Conservation (phyloP, 805 yeast species). For the Maudiozyma pseudohumilis region DNA sequence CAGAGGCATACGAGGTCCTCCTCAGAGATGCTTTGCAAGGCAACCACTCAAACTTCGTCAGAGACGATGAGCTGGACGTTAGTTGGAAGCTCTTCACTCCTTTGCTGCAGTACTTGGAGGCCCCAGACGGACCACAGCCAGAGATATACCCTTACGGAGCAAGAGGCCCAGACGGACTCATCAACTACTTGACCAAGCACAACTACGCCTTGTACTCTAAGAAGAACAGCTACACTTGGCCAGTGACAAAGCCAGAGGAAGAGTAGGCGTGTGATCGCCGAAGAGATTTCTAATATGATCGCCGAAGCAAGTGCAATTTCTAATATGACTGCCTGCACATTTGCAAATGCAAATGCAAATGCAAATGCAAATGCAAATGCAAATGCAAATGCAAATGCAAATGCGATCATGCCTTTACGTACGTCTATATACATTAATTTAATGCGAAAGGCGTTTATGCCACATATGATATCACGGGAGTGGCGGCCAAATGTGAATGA, state of each 20-base stretch:
- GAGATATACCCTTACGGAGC: slow-evolving; percentile 75
- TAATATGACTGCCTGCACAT: too few species aligned
- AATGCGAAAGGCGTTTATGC: too few species aligned
- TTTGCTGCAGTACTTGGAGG: slow-evolving; percentile 68
- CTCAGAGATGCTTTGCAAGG: slow-evolving; percentile 84
- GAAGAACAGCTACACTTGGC: slow-evolving; percentile 78
- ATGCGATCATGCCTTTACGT: too few species aligned
- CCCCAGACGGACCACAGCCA: slow-evolving; percentile 57
- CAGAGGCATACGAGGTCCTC: slow-evolving; percentile 95
- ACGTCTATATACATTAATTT: too few species aligned
- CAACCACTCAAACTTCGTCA: slow-evolving; percentile 93
- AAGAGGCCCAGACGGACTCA: slow-evolving; percentile 70
- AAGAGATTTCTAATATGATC: too few species aligned
- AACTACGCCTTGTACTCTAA: slow-evolving; percentile 58
- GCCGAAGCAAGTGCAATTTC: not conserved
- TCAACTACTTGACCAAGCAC: slow-evolving; percentile 51
- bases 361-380: too few species aligned
- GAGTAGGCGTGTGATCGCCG: too few species aligned
- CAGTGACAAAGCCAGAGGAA: slow-evolving; percentile 49
- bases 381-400: too few species aligned
- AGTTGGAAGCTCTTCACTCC: slow-evolving; percentile 95
- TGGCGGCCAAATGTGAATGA: too few species aligned
- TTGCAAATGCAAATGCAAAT: too few species aligned
- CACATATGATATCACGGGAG: too few species aligned
- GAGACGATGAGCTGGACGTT: slow-evolving; percentile 93